Evolutionary conservation across 2,329 filamentous ascomycete genomes (phyloP).

Genomic region (Botrytis fabae): DNA sequence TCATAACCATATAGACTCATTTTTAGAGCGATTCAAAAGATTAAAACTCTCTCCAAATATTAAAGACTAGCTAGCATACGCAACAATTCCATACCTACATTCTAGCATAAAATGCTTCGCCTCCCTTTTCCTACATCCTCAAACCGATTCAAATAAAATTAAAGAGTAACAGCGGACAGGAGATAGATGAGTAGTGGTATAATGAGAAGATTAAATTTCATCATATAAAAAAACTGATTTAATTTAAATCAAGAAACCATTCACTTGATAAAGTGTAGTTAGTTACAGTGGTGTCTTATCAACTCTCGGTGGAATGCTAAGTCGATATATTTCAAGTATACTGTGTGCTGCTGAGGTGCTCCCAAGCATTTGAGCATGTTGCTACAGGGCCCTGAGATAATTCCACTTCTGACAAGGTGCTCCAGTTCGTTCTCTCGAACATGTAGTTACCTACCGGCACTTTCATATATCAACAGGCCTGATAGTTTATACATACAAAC

Average conservation of each 20-base stretch:
- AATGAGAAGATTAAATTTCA: not conserved
- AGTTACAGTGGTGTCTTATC: not conserved
- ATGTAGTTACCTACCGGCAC: rapidly evolving
- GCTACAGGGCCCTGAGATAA: not conserved
- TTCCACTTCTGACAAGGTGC: not conserved
- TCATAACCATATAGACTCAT: too few relatives aligned
- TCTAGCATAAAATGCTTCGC: not conserved
- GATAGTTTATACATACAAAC: constrained; percentile 3
- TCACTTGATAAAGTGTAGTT: not conserved
- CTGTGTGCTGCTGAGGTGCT: not conserved
- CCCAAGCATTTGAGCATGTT: not conserved
- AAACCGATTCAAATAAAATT: too few relatives aligned
- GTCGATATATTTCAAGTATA: not conserved
- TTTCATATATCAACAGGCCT: not conserved
- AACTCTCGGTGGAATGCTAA: not conserved
- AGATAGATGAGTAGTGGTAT: not conserved
- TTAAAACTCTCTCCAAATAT: not conserved
- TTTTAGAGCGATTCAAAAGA: too few relatives aligned
- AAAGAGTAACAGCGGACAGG: too few relatives aligned
- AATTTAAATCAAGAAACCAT: not conserved
- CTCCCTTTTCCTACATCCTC: not conserved
- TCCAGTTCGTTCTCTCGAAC: rapidly evolving
- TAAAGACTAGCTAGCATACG: not conserved
- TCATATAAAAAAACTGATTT: not conserved
- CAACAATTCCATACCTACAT: not conserved